These are phyloP conservation scores for Fusarium goolgardi DNA, from an alignment of 2,329 filamentous ascomycete species.

Conservation along the genomic window DNA sequence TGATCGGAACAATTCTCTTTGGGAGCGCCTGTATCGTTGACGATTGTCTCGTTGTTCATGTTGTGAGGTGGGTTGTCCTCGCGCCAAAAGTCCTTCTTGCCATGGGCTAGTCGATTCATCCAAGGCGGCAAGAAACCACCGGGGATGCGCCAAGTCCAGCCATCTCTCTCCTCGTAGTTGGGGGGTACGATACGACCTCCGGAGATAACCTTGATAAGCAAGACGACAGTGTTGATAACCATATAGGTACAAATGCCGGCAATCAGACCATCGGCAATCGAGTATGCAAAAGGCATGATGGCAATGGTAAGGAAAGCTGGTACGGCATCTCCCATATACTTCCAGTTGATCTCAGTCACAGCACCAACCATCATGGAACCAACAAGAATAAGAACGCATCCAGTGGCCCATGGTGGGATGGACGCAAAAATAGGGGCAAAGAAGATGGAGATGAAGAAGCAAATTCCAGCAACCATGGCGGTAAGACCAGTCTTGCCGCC, in stretches of 20 bases:
- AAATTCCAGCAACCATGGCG: conserved; percentile 79
- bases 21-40: conserved; percentile 20
- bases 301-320: conserved; percentile 87
- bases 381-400: conserved; percentile 87
- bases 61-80: conserved; percentile 41
- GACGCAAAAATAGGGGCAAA: conserved; percentile 92
- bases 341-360: conserved; percentile 88
- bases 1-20: conserved; percentile 43
- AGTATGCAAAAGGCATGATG: conserved; percentile 91
- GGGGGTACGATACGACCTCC: conserved; percentile 77
- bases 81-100: conserved; percentile 81
- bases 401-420: conserved; percentile 89
- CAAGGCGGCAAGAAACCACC: conserved; percentile 82
- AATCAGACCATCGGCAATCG: conserved; percentile 87
- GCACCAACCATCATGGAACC: conserved; percentile 87
- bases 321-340: conserved; percentile 83
- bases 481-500: conserved; percentile 89
- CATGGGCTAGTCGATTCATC: conserved; percentile 70
- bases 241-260: conserved; percentile 82
- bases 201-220: conserved; percentile 73
- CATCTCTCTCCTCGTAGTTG: conserved; percentile 81
- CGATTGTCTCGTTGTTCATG: conserved; percentile 32
- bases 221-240: conserved; percentile 77
- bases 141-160: conserved; percentile 81
- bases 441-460: conserved; percentile 89